Conservation (phyloP, 345 rosid genomes). For the Gynandropsis gynandra region DNA sequence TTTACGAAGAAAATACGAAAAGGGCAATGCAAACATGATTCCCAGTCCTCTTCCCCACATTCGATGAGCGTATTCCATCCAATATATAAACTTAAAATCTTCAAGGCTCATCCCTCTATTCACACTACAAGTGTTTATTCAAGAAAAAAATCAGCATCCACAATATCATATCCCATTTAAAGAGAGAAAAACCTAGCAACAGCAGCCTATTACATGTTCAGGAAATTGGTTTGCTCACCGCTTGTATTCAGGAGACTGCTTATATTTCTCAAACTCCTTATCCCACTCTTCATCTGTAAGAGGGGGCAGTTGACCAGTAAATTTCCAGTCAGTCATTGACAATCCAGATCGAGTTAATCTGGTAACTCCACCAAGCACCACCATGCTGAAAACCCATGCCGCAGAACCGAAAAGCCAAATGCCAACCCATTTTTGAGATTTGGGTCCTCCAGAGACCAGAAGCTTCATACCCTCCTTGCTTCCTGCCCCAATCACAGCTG, state of each 20-base stretch:
- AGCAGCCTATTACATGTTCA: neutral
- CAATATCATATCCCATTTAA: neutral
- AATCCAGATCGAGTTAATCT: conserved; percentile 87
- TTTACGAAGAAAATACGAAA: conserved; percentile 83
- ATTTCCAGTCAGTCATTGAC: conserved; percentile 97
- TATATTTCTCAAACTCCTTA: conserved; percentile 78
- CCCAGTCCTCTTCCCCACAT: conserved; percentile 99
- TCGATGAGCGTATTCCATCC: conserved; percentile 98
- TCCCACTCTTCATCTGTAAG: conserved; percentile 72
- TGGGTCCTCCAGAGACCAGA: conserved; percentile 69
- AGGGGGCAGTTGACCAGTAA: conserved; percentile 78
- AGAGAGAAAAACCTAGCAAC: conserved; percentile 10
- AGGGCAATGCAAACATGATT: conserved; percentile 93
- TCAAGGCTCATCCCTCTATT: conserved; percentile 90
- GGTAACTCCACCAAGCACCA: conserved; percentile 77
- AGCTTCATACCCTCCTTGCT: conserved; percentile 65
- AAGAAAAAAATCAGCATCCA: neutral
- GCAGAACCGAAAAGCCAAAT: conserved; percentile 95
- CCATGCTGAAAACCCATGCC: conserved; percentile 94
- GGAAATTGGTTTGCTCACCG: conserved; percentile 32
- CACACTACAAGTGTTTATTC: conserved; percentile 35
- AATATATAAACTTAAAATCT: conserved; percentile 89
- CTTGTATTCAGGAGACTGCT: conserved; percentile 80
- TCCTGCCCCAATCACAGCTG: conserved; percentile 37
- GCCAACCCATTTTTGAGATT: conserved; percentile 80